Conservation (phyloP, 208 protist species). For the Phytomonas francai region DNA sequence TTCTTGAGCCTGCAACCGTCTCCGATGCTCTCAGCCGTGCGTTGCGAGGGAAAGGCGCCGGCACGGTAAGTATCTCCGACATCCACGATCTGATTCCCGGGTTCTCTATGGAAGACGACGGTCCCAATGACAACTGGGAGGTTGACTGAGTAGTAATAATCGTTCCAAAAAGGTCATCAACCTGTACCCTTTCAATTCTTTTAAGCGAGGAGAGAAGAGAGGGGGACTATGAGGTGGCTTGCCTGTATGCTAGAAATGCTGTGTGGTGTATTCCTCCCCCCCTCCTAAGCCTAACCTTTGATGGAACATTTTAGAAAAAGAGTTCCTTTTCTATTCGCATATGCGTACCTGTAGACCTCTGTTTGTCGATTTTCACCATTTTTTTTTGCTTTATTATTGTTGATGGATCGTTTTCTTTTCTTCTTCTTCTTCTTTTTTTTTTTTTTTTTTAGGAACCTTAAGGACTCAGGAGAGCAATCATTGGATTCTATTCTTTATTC, state of each 20-base stretch:
- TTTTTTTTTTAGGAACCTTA: neutral
- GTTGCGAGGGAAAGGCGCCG: conserved; percentile 50
- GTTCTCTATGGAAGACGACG: conserved; percentile 33
- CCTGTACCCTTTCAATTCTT: neutral
- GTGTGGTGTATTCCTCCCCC: neutral
- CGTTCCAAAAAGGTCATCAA: neutral
- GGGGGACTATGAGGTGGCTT: neutral
- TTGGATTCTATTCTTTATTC: neutral
- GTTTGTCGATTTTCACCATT: neutral
- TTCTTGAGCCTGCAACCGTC: conserved; percentile 38
- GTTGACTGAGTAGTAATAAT: neutral
- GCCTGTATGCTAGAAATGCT: neutral
- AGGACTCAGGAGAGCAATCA: neutral
- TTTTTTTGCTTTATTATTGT: no score
- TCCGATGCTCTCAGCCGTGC: conserved; percentile 56
- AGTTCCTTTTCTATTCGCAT: neutral
- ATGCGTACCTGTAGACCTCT: neutral
- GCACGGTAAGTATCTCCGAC: conserved; percentile 54
- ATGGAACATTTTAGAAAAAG: no score
- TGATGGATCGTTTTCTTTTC: no score
- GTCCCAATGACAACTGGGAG: neutral
- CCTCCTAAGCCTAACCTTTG: neutral
- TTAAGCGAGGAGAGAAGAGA: neutral
- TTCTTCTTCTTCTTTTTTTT: neutral
- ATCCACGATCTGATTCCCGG: conserved; percentile 76